Base-by-base conservation (phyloP, 768 basidiomycete species). In the Rhodotorula graminis region DNA sequence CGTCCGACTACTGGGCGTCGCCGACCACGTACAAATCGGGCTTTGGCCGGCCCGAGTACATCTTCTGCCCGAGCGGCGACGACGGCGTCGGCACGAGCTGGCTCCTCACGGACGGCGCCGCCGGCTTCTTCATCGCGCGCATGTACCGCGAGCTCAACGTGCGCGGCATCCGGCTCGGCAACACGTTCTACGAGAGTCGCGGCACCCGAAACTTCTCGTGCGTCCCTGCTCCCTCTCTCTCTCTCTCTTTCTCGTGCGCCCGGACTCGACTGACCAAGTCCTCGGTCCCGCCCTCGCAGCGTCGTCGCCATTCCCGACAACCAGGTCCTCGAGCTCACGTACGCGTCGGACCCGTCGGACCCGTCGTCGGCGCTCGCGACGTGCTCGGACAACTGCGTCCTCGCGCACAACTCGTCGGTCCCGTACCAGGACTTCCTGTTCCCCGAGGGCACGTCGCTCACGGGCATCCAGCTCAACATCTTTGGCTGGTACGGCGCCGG, bases 361-460 rank as follows among this genome's bases (percentile, higher is more conserved):
- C 89, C 91, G 0, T 80, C 83, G 0, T 88, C 88, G 55, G 83
- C 89, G 78, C 91, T 89, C 76, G 81, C 83, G 74, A 91, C 92
- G 0, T 99, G 96, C 81, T 84, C 88, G 16, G 82, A 85, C 64
- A 82, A 84, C 31, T 99, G 96, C 80, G 92, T 93, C 0, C 84
- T 99, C 53, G 87, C 87, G 10, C 87, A 87, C 58, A 87, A 96
- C 80, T 80, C 90, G 6, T 85, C 87, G 19, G 82, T 97, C 68
- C 85, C 87, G 2, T 98, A 92, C 80, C 93, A 98, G 81, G 96
- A 99, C 81, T 99, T 96, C 82, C 82, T 96, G 55, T 97, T 98
- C 80, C 80, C 80, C 15, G 81, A 85, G 12, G 77, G 77, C 11
- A 79, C 86, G 47, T 82, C 84, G n/a, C 86, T 97, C 77, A 96